Evolutionary conservation across 1,139 yeast species (phyloP), one percentile per base, ranked within the genome.

Genomic region (Kluyveromyces marxianus): DNA sequence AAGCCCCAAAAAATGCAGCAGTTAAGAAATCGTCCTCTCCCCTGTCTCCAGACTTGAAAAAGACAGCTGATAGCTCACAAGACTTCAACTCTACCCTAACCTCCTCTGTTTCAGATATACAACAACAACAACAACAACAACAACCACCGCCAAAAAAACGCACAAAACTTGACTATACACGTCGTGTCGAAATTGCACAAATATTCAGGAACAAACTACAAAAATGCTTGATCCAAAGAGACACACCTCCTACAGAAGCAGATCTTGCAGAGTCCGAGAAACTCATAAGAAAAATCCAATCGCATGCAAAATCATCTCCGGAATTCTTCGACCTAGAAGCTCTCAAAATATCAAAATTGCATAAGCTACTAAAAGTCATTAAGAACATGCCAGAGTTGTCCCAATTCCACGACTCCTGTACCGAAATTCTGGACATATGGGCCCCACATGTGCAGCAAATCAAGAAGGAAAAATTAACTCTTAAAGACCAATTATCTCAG

Each of bases 191-290:
- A 42, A 61, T 61, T 24, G 55, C 61, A 7, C 42, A 52, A 33
- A 45, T 62, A 8, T 56, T 62, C 29, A 57, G 67, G 14, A 53
- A 64, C 32, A 59, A 62, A 44, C 52, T 62, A 21, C 67, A 62
- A 42, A 54, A 54, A 35, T 59, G 60, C 43, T 41, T 62, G 42
- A 54, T 62, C 24, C 67, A 62, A 47, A 53, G 67, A 37, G 59
- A 56, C 8, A 43, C 47, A 0, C 57, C 61, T 3, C 66, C 67
- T 4, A 45, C 57, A 7, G 46, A 47, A 3, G 53, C 45, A 6
- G 63, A 59, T 26, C 35, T 57, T 1, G 43, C 50, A 21, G 65
- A 61, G 36, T 52, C 63, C 5, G 63, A 59, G 43, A 56, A 55
- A 43, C 45, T 62, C 40, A 48, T 62, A 25, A 48, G 48, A 25